phyloP scores from a whole-genome alignment of 1,139 yeast species.

The Wickerhamiella pararugosa region DNA sequence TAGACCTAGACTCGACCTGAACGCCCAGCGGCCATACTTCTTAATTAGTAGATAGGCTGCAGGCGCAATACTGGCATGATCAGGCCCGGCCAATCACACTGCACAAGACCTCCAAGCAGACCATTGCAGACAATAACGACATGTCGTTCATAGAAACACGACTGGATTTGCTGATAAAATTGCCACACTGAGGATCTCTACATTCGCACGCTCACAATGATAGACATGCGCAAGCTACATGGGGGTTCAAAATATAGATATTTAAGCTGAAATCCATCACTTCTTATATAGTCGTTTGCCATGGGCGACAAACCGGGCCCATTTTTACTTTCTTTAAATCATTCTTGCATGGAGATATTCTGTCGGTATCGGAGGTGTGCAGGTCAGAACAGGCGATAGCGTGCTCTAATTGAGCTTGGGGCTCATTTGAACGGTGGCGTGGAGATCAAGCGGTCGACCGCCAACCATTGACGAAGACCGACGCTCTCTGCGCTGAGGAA shows the following conservation, averaged over 20 bases:
- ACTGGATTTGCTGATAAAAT: too few relatives aligned
- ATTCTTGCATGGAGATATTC: not conserved
- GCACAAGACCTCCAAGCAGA: not conserved
- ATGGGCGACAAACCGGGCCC: not conserved
- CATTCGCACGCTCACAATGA: too few relatives aligned
- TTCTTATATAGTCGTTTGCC: not conserved
- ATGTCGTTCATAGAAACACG: too few relatives aligned
- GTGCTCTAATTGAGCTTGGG: conserved; percentile 1
- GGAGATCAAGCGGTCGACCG: conserved; percentile 14
- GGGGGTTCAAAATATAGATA: not conserved
- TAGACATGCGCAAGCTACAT: too few relatives aligned
- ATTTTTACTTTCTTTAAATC: not conserved
- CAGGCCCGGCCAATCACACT: not conserved
- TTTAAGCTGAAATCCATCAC: not conserved
- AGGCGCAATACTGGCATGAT: not conserved
- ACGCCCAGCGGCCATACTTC: not conserved
- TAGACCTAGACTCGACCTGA: too few relatives aligned
- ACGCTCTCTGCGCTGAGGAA: conserved; percentile 7
- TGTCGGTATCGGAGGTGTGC: not conserved
- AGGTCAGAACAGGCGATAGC: too few relatives aligned
- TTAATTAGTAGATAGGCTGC: not conserved
- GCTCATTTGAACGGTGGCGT: conserved; percentile 10
- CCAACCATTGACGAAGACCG: conserved; percentile 16
- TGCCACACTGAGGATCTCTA: too few relatives aligned
- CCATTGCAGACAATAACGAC: too few relatives aligned